These are phyloP conservation scores for Fusarium sp. DNA, from an alignment of 2,329 filamentous ascomycete genomes.

Conservation along the genomic window DNA sequence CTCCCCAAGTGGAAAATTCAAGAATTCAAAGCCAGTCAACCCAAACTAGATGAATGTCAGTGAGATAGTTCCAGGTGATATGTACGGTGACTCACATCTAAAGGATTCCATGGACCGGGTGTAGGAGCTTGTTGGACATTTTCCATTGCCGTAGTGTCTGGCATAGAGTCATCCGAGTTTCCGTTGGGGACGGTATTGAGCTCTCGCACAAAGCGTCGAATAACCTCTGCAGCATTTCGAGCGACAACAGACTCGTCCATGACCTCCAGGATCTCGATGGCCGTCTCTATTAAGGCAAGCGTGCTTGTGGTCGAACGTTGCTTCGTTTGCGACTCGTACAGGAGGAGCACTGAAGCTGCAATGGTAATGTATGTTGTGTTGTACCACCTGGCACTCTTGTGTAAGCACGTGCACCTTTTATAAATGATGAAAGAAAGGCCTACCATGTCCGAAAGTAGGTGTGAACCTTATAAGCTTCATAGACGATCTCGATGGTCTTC, in stretches of 20 bases:
- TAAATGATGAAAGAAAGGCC: background rate
- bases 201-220: slow-evolving; percentile 9
- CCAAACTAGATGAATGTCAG: background rate
- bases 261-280: slow-evolving; percentile 4
- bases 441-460: slow-evolving; percentile 18
- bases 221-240: slow-evolving; percentile 9
- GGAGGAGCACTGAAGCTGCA: slow-evolving; percentile 6
- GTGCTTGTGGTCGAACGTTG: background rate
- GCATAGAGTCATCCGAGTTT: background rate
- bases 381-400: background rate
- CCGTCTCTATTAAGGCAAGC: background rate
- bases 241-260: slow-evolving; percentile 20
- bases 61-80: background rate
- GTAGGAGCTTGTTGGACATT: background rate
- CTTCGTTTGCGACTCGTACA: slow-evolving; percentile 8
- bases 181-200: background rate
- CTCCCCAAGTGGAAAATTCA: slow-evolving; percentile 6
- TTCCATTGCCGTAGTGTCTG: background rate
- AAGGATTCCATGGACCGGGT: background rate
- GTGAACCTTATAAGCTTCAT: slow-evolving; percentile 11
- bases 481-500: slow-evolving; percentile 6
- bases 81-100: background rate
- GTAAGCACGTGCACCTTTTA: background rate
- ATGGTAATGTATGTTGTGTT: slow-evolving; percentile 16
- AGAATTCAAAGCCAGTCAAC: slow-evolving; percentile 3